phyloP scores from a whole-genome alignment of 768 basidiomycete species.

The Astraeus odoratus region DNA sequence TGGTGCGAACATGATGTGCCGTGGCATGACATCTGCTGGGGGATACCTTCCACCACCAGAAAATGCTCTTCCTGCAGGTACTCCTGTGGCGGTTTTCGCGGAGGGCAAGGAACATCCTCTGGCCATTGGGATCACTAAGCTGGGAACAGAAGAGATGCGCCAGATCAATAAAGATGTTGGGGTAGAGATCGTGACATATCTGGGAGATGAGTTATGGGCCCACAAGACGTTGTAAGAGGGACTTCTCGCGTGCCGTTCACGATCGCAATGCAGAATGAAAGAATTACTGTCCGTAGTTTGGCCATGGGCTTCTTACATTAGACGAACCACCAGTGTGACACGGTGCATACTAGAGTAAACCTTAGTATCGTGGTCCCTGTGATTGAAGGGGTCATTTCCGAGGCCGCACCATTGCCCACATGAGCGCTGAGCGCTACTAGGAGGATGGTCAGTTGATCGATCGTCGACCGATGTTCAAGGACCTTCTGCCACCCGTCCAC shows the following conservation, averaged over 20 bases:
- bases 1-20: conserved; percentile 96
- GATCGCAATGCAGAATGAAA: neutral
- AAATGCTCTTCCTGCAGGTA: conserved; percentile 57
- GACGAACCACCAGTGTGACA: too few species aligned
- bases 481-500: too few species aligned
- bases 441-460: too few species aligned
- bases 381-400: neutral
- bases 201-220: conserved; percentile 87
- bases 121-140: conserved; percentile 76
- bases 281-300: too few species aligned
- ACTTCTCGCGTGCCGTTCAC: neutral
- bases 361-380: neutral
- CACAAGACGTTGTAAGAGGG: conserved; percentile 47
- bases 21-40: conserved; percentile 89
- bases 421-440: too few species aligned
- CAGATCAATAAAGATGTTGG: conserved; percentile 85
- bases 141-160: conserved; percentile 86
- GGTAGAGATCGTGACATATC: conserved; percentile 78
- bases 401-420: too few species aligned
- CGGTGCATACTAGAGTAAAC: too few species aligned
- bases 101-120: conserved; percentile 93
- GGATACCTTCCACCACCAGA: conserved; percentile 78
- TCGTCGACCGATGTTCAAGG: too few species aligned
- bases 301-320: too few species aligned
- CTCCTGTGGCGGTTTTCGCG: conserved; percentile 86